Conservation (phyloP, 1,284 basidiomycete species). For the Clitocybe nebularis region DNA sequence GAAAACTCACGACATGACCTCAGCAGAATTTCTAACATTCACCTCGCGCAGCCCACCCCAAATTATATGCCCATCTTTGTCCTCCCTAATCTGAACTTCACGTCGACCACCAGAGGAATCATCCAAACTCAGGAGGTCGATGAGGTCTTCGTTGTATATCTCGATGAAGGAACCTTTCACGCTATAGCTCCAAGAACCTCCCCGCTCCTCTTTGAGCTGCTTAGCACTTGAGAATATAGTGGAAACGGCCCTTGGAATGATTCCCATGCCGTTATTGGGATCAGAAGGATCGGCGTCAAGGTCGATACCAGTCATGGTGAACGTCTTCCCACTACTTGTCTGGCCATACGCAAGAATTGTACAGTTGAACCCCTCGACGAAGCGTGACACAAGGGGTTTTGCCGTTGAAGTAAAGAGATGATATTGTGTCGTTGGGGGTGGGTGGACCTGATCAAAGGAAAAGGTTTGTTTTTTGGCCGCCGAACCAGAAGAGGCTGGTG, state of each 20-base stretch:
- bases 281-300: constrained; percentile 78
- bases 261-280: constrained; percentile 79
- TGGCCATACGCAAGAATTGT: constrained; percentile 98
- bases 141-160: constrained; percentile 97
- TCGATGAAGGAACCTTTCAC: constrained; percentile 91
- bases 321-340: constrained; percentile 95
- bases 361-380: constrained; percentile 95
- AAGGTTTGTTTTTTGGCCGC: constrained; percentile 81
- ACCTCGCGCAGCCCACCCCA: constrained; percentile 96
- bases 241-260: constrained; percentile 94
- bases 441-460: constrained; percentile 92
- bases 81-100: constrained; percentile 94
- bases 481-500: constrained; percentile 50
- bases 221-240: constrained; percentile 82
- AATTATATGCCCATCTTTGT: constrained; percentile 94
- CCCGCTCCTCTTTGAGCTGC: constrained; percentile 73
- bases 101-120: constrained; percentile 61
- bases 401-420: constrained; percentile 84
- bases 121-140: constrained; percentile 80
- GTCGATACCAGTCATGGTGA: constrained; percentile 93
- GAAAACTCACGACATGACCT: constrained; percentile 84
- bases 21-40: constrained; percentile 73
- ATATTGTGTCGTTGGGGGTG: constrained; percentile 78
- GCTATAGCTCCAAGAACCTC: constrained; percentile 65
- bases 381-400: constrained; percentile 83